phyloP scores from a whole-genome alignment of 1,284 basidiomycete species.

The Leccinum fallax region DNA sequence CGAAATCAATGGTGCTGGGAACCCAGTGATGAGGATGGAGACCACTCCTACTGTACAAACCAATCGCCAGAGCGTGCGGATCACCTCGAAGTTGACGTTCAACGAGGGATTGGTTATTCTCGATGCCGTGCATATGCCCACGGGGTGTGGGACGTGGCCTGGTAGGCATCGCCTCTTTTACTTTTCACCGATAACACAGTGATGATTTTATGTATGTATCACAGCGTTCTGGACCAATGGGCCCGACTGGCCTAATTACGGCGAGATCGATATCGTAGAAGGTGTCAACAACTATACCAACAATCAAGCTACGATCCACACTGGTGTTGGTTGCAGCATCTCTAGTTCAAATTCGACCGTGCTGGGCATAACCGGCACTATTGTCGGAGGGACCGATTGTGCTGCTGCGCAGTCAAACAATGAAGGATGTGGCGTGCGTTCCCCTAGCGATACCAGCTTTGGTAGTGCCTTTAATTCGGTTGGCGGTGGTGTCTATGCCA shows the following conservation, averaged over 20 bases:
- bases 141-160: conserved; percentile 87
- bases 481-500: conserved; percentile 82
- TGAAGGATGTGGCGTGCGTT: conserved; percentile 69
- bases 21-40: conserved; percentile 84
- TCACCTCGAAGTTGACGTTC: conserved; percentile 65
- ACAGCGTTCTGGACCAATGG: conserved; percentile 59
- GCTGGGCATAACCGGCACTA: conserved; percentile 58
- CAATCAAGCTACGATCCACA: conserved; percentile 83
- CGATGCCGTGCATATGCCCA: conserved; percentile 89
- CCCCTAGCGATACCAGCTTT: conserved; percentile 54
- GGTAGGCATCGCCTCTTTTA: conserved; percentile 39
- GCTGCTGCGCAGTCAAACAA: conserved; percentile 67
- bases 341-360: conserved; percentile 49
- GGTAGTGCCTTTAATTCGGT: conserved; percentile 69
- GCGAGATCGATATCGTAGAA: conserved; percentile 89
- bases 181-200: conserved; percentile 29
- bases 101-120: conserved; percentile 71
- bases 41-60: conserved; percentile 69
- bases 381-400: conserved; percentile 72
- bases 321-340: conserved; percentile 69
- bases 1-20: conserved; percentile 64
- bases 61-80: conserved; percentile 75
- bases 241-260: conserved; percentile 71
- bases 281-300: conserved; percentile 77
- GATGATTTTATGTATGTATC: conserved; percentile 19